phyloP scores from a whole-genome alignment of 495 filamentous ascomycete genomes.

The Cryomyces minteri region DNA sequence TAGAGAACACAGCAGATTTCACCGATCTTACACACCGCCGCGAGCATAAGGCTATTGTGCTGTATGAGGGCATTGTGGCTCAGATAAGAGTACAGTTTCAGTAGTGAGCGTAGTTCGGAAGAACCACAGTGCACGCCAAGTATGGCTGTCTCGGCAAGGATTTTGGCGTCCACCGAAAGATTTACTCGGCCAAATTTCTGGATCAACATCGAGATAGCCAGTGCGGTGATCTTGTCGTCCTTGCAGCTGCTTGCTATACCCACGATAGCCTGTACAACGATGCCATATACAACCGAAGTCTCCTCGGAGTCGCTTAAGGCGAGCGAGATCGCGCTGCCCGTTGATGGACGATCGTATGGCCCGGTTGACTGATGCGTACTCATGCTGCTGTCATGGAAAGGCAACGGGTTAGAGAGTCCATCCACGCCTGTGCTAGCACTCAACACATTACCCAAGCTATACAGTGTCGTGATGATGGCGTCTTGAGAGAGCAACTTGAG shows the following conservation, averaged over 20 bases:
- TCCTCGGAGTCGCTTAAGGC: slow-evolving; percentile 56
- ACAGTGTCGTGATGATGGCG: slow-evolving; percentile 82
- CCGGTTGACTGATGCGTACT: slow-evolving; percentile 2
- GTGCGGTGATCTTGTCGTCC: slow-evolving; percentile 80
- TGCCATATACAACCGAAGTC: slow-evolving; percentile 47
- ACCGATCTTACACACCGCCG: slow-evolving; percentile 36
- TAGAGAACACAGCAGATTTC: slow-evolving; percentile 5
- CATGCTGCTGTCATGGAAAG: background rate
- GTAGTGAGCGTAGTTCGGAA: slow-evolving; percentile 61
- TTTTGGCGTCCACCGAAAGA: slow-evolving; percentile 54
- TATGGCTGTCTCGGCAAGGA: slow-evolving; percentile 61
- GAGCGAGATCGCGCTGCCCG: slow-evolving; percentile 63
- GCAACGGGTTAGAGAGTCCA: slow-evolving; percentile 2
- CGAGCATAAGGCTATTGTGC: slow-evolving; percentile 35
- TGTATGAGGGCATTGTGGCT: slow-evolving; percentile 52
- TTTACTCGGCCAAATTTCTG: slow-evolving; percentile 82
- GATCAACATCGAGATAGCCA: slow-evolving; percentile 88
- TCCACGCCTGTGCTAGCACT: slow-evolving; percentile 40
- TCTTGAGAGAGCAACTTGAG: slow-evolving; percentile 72
- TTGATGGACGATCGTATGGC: slow-evolving; percentile 37
- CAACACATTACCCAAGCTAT: slow-evolving; percentile 82
- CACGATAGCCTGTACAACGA: slow-evolving; percentile 77
- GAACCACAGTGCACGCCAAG: slow-evolving; percentile 58
- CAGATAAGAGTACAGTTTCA: slow-evolving; percentile 64
- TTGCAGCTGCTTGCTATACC: slow-evolving; percentile 61